Conservation (phyloP, 345 rosid species). For the Aquilaria yunnanensis region DNA sequence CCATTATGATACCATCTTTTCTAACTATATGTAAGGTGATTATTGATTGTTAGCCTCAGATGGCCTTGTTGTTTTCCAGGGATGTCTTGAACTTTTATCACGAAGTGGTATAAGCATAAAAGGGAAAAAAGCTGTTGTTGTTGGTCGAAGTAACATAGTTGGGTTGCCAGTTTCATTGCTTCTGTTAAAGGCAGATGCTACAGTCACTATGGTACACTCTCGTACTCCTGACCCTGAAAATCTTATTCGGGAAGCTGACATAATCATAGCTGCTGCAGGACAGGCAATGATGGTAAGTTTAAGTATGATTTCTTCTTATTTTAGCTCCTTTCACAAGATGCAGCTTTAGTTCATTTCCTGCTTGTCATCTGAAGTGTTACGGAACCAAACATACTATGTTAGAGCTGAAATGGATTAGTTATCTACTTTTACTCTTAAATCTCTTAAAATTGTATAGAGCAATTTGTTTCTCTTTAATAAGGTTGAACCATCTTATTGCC, state of each 20-base stretch:
- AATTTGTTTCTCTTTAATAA: no score
- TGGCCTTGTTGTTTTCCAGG: conserved; percentile 32
- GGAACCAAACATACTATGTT: background rate
- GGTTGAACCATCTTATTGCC: no score
- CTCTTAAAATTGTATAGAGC: no score
- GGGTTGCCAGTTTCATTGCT: conserved; percentile 86
- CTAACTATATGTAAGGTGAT: no score
- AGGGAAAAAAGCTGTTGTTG: conserved; percentile 82
- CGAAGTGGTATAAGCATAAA: conserved; percentile 62
- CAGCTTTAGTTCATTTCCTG: no score
- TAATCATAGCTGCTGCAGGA: conserved; percentile 89
- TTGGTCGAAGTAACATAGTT: conserved; percentile 92
- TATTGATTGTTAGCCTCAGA: background rate
- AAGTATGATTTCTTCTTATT: background rate
- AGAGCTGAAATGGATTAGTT: background rate
- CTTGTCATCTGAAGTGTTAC: no score
- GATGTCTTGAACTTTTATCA: conserved; percentile 79
- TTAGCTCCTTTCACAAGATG: no score
- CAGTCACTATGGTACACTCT: conserved; percentile 77
- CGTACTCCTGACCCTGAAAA: conserved; percentile 56
- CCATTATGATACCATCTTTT: background rate
- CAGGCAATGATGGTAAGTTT: conserved; percentile 76
- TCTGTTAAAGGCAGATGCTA: conserved; percentile 92
- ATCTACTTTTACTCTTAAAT: no score
- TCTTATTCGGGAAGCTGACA: conserved; percentile 78